Conservation (phyloP, 2,329 filamentous ascomycete genomes). For the Neonectria hederae region DNA sequence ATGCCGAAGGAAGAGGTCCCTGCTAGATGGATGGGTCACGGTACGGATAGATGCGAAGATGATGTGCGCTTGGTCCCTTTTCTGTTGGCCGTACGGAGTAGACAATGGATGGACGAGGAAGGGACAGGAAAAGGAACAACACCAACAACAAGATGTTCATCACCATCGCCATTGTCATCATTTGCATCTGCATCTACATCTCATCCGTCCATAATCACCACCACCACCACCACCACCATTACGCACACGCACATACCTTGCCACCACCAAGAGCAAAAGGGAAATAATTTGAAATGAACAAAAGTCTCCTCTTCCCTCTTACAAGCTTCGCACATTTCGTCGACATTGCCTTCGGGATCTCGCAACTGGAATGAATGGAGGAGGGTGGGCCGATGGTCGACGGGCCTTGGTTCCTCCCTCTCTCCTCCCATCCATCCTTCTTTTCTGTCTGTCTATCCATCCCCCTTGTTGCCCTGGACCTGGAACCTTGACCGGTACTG, state of each 20-base stretch:
- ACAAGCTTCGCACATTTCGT: background rate
- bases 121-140: background rate
- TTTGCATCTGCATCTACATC: no score
- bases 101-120: background rate
- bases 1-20: background rate
- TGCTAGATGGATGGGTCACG: background rate
- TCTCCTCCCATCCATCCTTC: background rate
- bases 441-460: background rate
- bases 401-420: constrained; percentile 26
- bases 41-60: background rate
- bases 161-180: background rate
- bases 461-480: constrained; percentile 5
- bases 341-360: constrained; percentile 39
- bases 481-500: constrained; percentile 27
- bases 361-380: constrained; percentile 42
- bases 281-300: no score
- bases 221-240: background rate
- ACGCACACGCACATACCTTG: background rate
- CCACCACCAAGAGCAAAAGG: background rate
- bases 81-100: background rate
- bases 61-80: background rate
- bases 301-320: constrained; percentile 10
- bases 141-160: background rate
- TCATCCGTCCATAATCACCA: background rate
- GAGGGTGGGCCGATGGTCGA: constrained; percentile 33